These are phyloP conservation scores for Kluyveromyces marxianus DNA, from an alignment of 1,139 yeast species.

Conservation along the genomic window DNA sequence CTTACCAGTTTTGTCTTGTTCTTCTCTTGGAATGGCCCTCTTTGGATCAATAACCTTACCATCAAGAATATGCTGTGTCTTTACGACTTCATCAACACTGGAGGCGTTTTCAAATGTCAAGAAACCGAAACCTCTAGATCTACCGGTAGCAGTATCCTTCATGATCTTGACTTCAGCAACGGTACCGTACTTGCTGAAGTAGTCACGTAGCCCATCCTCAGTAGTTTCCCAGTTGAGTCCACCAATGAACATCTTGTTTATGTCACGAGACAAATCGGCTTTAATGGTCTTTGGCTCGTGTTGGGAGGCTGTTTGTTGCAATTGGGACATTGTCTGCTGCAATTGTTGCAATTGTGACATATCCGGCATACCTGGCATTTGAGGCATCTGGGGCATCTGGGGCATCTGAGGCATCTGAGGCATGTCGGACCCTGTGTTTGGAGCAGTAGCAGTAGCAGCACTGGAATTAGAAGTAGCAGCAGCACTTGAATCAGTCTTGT, in stretches of 20 bases:
- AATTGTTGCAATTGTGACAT: slow-evolving; percentile 25
- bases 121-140: slow-evolving; percentile 96
- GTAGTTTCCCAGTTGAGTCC: slow-evolving; percentile 98
- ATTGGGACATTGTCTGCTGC: slow-evolving; percentile 32
- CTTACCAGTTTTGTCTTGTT: slow-evolving; percentile 95
- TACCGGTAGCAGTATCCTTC: slow-evolving; percentile 86
- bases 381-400: slow-evolving; percentile 9
- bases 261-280: slow-evolving; percentile 42
- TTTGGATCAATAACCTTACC: slow-evolving; percentile 98
- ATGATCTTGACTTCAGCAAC: slow-evolving; percentile 86
- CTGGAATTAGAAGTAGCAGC: slow-evolving; percentile 4
- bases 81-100: slow-evolving; percentile 82
- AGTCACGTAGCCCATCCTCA: slow-evolving; percentile 72
- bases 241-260: slow-evolving; percentile 95
- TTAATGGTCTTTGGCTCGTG: slow-evolving; percentile 22
- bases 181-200: slow-evolving; percentile 86
- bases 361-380: slow-evolving; percentile 12
- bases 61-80: slow-evolving; percentile 82
- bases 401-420: slow-evolving; percentile 11
- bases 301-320: slow-evolving; percentile 30
- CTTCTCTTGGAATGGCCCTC: slow-evolving; percentile 96
- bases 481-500: slow-evolving; percentile 11
- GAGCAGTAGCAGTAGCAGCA: slow-evolving; percentile 19
- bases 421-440: slow-evolving; percentile 10
- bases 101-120: slow-evolving; percentile 76